Evolutionary conservation across 257 asterid species (phyloP), one percentile per base, ranked within the genome.

Genomic region (Plectranthus barbatus): DNA sequence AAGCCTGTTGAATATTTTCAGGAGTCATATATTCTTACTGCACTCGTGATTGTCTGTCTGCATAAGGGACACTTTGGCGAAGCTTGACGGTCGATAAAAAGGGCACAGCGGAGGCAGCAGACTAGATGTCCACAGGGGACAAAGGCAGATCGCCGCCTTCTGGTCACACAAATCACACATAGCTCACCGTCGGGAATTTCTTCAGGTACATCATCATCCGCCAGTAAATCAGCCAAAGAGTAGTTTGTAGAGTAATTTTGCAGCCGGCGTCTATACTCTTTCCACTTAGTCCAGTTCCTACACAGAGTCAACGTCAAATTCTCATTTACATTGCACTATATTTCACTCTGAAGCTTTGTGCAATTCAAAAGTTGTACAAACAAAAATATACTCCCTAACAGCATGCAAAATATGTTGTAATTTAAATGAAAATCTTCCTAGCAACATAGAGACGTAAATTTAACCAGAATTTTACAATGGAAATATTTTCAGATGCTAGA

Each of bases 101-200:
- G 77, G 44, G 96, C 97, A 61, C 97, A 87, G 13, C 79, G 84
- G 39, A 80, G 96, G 76, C 99, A 93, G 67, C 97, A 93, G 66
- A 84, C 96, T 18, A 81, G 77, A 72, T 93, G 99, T 10, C 97
- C 99, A 52, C 99, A 93, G 0, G 99, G 99, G 56, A 89, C 60
- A 47, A 93, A 93, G 54, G 96, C 99, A 53, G 94, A 85, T 0
- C 83, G 77, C 14, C 90, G 81, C 78, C 97, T 87, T 59, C 97
- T 83, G 79, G 66, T 75, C 21, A 90, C 72, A 77, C 99, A 93
- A 39, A 87, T 71, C 42, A 85, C 99, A 62, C 99, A 93, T 29
- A 93, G 78, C 80, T 84, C 94, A 15, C 97, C 96, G 39, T 87
- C 96, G 0, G 88, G 83, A 51, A 90, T 81, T 13, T 85, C 85